Evolutionary conservation across 371 early-diverging fungal species (phyloP), one percentile per base, ranked within the genome.

Genomic region (Lichtheimia hyalospora): DNA sequence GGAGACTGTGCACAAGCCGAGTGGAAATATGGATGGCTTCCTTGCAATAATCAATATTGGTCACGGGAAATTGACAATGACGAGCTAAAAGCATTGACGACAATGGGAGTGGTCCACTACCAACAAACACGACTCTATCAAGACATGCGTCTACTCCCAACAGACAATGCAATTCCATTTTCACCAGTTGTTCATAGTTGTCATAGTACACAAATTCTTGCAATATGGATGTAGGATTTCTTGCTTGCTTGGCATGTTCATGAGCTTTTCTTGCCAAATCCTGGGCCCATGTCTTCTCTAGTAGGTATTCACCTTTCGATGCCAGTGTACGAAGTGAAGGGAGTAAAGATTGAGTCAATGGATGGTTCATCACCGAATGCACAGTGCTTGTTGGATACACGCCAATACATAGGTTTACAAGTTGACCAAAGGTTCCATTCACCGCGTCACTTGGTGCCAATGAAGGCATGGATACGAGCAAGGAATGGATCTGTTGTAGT

Each of bases 61-160:
- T 61, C 1, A 21, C 13, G 5, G 54, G n/a, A 10, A n/a, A n/a
- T 3, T 24, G 12, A 13, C 25, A 16, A 13, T 58, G 63, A 2
- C 55, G 60, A 25, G 66, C 63, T 63, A 80, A 62, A 8, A 70
- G 51, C 5, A 80, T 72, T 3, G 77, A 67, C 12, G 77, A 69
- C 3, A 80, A 25, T 0, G 81, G 81, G 14, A 80, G 46, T 10
- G 81, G 77, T 12, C 81, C 81, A 16, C 77, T 73, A 3, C 81
- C 81, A 20, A 80, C 48, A 60, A 77, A 77, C 0, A 65, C 69
- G 20, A 76, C 55, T 2, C 54, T 63, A 0, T 44, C 27, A 12
- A 73, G 40, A 0, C 25, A 27, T 4, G 71, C 73, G 15, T 64
- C 61, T 0, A 70, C 64, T 8, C 73, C 73, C 16, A 61, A 52